These are phyloP conservation scores for Gaeumannomyces tritici DNA, from an alignment of 2,329 filamentous ascomycete genomes.

Conservation along the genomic window DNA sequence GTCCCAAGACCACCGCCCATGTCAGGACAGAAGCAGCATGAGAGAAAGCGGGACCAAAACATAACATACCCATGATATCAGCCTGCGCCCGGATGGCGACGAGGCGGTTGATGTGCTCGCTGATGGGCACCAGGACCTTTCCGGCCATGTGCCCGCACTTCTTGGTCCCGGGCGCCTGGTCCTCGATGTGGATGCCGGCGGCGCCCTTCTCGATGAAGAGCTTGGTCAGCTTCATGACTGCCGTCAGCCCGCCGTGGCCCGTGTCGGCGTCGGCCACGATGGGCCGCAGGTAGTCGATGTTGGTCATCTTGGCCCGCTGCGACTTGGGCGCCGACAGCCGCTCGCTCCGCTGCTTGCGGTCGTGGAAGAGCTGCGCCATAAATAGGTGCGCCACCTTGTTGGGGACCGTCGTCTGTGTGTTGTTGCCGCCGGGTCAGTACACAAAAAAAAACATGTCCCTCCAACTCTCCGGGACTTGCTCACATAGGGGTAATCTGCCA, in stretches of 20 bases:
- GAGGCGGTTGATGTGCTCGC: constrained; percentile 95
- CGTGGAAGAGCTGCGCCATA: constrained; percentile 98
- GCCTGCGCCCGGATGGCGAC: constrained; percentile 95
- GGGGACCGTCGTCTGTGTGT: constrained; percentile 69
- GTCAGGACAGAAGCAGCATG: not conserved
- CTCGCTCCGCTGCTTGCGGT: constrained; percentile 97
- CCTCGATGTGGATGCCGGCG: constrained; percentile 96
- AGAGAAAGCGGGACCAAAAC: not conserved
- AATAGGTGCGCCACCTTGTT: constrained; percentile 98
- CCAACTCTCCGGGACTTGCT: constrained; percentile 17
- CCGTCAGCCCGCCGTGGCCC: constrained; percentile 93
- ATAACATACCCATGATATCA: constrained; percentile 78
- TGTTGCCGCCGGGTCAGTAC: not conserved
- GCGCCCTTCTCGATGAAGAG: constrained; percentile 94
- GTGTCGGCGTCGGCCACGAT: constrained; percentile 97
- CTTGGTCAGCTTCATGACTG: constrained; percentile 98
- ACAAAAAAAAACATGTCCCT: constrained; percentile 28
- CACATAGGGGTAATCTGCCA: constrained; percentile 86
- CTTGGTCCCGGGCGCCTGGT: constrained; percentile 96
- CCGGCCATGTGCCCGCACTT: constrained; percentile 99
- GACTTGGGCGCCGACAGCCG: constrained; percentile 67
- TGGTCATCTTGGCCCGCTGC: constrained; percentile 62
- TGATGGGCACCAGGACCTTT: constrained; percentile 93
- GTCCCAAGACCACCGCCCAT: too few species aligned
- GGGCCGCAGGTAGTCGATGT: constrained; percentile 88